Base-by-base conservation (phyloP, 495 filamentous ascomycete genomes). In the Astrocystis sublimbata region DNA sequence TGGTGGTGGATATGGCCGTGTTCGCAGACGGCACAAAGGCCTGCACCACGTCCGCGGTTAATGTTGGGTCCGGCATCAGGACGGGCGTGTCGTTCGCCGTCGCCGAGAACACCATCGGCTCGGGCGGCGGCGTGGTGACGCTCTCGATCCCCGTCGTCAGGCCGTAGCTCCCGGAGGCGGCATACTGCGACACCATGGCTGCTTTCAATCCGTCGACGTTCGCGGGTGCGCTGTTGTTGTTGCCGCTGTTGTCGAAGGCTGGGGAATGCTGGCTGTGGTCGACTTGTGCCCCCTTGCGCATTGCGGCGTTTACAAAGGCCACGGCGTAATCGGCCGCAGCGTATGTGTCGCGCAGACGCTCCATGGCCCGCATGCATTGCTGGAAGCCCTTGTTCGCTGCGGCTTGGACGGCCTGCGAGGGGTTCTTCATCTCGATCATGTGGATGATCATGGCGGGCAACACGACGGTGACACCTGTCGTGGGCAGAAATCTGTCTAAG, bases 401-500 rank as follows among this genome's bases (percentile, higher is more conserved):
- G 61, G 86, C 83, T 23, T 89, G 82, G 15, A 89, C 85, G 47
- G 83, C 84, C 17, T 84, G 83, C 60, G 90, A 83, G 43, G 82
- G 87, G 40, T 87, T 89, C 68, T 92, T 96, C 80, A 94, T 92
- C 68, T 96, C 91, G 3, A 96, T 83, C 19, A 96, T 80, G 68
- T 96, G 91, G 57, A 96, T 93, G 63, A 96, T 96, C 72, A 96
- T 90, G 12, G 92, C 92, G 2, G 92, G 92, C 4, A 96, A 84
- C 10, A 96, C 84, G 9, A 96, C 91, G 0, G 92, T 96, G 21
- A 96, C 91, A 41, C 91, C 92, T 1, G 90, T 92, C 0, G 92
- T 94, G 9, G 92, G 92, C 17, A 96, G 86, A 70, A 85, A 96
- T 35, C 80, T 84, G 41, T 90, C 91, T 3, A 96, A 79, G 62